Evolutionary conservation across 2,329 filamentous ascomycete genomes (phyloP), one percentile per base, ranked within the genome.

Genomic region (Fusarium compactum): DNA sequence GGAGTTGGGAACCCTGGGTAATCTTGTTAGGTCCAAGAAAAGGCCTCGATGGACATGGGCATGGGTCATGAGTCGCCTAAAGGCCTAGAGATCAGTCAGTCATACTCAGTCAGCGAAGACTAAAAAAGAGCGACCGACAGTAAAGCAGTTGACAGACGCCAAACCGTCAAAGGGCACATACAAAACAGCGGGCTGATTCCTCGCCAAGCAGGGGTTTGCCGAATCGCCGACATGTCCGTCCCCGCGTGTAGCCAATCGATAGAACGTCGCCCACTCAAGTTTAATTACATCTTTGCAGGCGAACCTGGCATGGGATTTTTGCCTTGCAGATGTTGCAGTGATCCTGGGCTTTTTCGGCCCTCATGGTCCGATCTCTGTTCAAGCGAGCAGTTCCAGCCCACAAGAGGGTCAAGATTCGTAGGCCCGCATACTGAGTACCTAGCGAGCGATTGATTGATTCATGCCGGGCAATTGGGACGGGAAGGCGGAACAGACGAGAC

Each of bases 221-320:
- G 40, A 58, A 56, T 62, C 58, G 62, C 56, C 62, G 45, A 62
- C 56, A 57, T 56, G 38, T 58, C 44, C 20, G 55, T 55, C 65
- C 59, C 45, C 25, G 50, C 48, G 34, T 52, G 62, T 58, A 60
- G 51, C 73, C 73, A 75, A 75, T 75, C 55, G 65, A 59, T 45
- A 65, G 58, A 38, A 44, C 43, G 29, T 65, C 58, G 48, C 57
- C 46, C 40, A 61, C 66, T 60, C 58, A 61, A 74, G 73, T 75
- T 75, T 75, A 75, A 75, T 75, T 75, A 55, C 71, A 64, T 50
- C 46, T 45, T 69, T 58, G 57, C 57, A 34, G 54, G 63, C 51
- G 54, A 63, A 60, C 43, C 46, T 44, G 58, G 59, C 29, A 52
- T 54, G 62, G 62, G 41, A 16, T 47, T 45, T 46, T 58, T 58